Evolutionary conservation across 139 green algal genomes (phyloP).

Genomic region (Tetraselmis striata): DNA sequence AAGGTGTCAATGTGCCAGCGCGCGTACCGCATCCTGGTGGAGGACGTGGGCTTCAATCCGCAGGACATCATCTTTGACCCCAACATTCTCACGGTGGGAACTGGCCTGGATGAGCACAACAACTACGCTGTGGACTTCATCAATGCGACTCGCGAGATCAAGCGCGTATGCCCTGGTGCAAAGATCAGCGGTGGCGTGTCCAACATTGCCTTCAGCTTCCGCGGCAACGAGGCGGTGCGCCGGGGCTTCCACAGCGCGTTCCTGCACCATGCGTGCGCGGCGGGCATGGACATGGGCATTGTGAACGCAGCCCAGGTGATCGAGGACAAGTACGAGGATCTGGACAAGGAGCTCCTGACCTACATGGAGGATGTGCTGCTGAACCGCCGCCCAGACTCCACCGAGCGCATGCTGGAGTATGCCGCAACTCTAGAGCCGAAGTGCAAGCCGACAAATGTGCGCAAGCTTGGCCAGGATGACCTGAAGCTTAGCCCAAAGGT

Average conservation of each 20-base stretch:
- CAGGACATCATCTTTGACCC: conserved; percentile 99
- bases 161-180: conserved; percentile 83
- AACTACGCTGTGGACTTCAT: conserved; percentile 99
- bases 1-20: conserved; percentile 87
- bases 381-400: conserved; percentile 42
- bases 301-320: conserved; percentile 81
- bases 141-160: conserved; percentile 84
- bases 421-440: conserved; percentile 6
- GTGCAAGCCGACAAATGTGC: conserved; percentile 20
- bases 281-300: conserved; percentile 99
- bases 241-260: conserved; percentile 91
- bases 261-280: conserved; percentile 86
- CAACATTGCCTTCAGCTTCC: conserved; percentile 98
- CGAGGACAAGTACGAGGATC: conserved; percentile 41
- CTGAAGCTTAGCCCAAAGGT: conserved; percentile 29
- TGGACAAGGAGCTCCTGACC: conserved; percentile 54
- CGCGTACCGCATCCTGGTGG: conserved; percentile 91
- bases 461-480: conserved; percentile 23
- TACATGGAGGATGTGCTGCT: conserved; percentile 58
- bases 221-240: conserved; percentile 92
- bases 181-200: conserved; percentile 96
- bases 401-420: conserved; percentile 38
- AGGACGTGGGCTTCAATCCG: conserved; percentile 89
- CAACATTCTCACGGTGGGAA: conserved; percentile 98
- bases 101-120: conserved; percentile 94